These are phyloP conservation scores for Lichtheimia ornata DNA, from an alignment of 371 early-diverging fungal species.

Conservation along the genomic window DNA sequence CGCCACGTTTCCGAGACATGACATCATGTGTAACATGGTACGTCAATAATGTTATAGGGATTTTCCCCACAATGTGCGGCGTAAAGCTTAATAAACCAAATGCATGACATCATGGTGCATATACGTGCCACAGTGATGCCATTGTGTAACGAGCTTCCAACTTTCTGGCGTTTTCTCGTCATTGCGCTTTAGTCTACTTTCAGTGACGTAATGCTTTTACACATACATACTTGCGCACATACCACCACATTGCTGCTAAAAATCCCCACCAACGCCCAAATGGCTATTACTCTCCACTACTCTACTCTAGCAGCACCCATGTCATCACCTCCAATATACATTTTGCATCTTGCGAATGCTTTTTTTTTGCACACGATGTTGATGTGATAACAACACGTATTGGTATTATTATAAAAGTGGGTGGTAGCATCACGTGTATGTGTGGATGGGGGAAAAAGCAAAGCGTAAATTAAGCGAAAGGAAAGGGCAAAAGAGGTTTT, in stretches of 20 bases:
- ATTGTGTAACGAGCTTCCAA: background rate
- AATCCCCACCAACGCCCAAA: no score
- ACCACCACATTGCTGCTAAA: no score
- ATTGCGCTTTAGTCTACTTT: no score
- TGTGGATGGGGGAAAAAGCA: background rate
- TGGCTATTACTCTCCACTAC: no score
- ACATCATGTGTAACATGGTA: conserved; percentile 2
- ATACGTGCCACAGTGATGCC: conserved; percentile 1
- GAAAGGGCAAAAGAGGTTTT: background rate
- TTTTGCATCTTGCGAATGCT: no score
- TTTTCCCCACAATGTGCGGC: background rate
- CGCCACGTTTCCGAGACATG: conserved; percentile 3
- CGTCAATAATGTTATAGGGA: background rate
- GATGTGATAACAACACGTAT: background rate
- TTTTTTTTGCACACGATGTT: no score
- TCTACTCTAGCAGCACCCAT: no score
- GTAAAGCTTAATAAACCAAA: background rate
- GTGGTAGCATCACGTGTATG: background rate
- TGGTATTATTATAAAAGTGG: background rate
- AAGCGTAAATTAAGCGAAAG: background rate
- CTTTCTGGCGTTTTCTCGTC: no score
- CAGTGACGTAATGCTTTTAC: no score
- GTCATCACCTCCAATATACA: no score
- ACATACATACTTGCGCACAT: no score
- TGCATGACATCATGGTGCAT: conserved; percentile 3